These are phyloP conservation scores for Meira nashicola DNA, from an alignment of 1,284 basidiomycete genomes.

Conservation along the genomic window DNA sequence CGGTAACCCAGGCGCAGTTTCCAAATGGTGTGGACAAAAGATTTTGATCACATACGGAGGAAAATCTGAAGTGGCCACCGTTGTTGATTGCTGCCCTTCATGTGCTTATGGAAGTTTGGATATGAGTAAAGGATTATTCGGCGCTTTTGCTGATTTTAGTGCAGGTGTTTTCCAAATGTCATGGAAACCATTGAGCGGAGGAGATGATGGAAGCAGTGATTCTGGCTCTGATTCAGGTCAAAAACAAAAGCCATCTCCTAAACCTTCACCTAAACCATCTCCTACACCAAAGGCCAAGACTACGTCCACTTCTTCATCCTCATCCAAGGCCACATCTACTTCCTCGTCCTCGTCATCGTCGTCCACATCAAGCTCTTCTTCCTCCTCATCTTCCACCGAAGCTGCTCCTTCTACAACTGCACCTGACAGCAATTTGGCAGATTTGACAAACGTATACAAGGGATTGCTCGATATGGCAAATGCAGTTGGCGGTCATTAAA, in stretches of 20 bases:
- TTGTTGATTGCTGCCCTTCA: slow-evolving; percentile 67
- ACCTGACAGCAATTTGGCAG: not conserved
- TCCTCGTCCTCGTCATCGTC: not conserved
- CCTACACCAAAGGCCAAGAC: not conserved
- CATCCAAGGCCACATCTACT: not conserved
- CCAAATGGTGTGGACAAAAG: slow-evolving; percentile 59
- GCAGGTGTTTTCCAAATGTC: slow-evolving; percentile 37
- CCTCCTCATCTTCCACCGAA: not conserved
- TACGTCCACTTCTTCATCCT: not conserved
- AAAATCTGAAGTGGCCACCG: slow-evolving; percentile 60
- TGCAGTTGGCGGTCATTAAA: not conserved
- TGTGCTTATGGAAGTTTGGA: slow-evolving; percentile 69
- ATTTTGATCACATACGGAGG: slow-evolving; percentile 62
- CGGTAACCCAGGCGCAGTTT: not conserved
- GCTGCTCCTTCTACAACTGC: not conserved
- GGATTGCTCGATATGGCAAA: not conserved
- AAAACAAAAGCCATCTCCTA: not conserved
- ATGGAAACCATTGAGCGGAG: slow-evolving; percentile 17
- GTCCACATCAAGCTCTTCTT: not conserved
- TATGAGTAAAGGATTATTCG: slow-evolving; percentile 71
- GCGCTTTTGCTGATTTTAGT: slow-evolving; percentile 14
- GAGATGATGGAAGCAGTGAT: not conserved
- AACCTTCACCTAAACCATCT: not conserved
- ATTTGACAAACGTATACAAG: not conserved
- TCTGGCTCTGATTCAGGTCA: not conserved